These are phyloP conservation scores for Trichoderma arundinaceum DNA, from an alignment of 2,329 filamentous ascomycete species.

Conservation along the genomic window DNA sequence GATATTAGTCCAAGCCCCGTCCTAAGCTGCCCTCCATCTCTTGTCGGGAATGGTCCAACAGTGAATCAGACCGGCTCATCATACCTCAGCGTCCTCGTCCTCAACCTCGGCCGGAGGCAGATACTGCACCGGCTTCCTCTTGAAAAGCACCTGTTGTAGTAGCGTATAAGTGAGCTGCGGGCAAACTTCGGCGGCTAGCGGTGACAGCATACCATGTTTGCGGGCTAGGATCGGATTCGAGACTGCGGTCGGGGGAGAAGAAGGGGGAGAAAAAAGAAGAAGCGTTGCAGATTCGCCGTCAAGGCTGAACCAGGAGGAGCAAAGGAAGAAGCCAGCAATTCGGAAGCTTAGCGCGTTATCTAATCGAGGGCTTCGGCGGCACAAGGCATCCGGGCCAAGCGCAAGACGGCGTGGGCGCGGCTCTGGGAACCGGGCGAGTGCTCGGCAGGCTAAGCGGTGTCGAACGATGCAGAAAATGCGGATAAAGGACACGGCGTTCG, in stretches of 20 bases:
- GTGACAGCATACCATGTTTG: constrained; percentile 26
- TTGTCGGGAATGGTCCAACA: background rate
- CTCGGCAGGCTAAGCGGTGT: too few species aligned
- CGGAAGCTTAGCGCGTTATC: constrained; percentile 26
- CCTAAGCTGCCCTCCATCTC: background rate
- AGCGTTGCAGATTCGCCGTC: constrained; percentile 16
- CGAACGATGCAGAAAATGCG: too few species aligned
- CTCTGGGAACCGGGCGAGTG: background rate
- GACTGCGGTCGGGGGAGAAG: background rate
- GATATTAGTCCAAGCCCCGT: background rate
- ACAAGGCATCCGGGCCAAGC: constrained; percentile 23
- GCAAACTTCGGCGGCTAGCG: background rate
- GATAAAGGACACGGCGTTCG: too few species aligned
- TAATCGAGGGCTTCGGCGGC: constrained; percentile 27
- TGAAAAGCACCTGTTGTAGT: constrained; percentile 58
- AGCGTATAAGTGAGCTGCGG: constrained; percentile 10
- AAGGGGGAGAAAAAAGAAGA: background rate
- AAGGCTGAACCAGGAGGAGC: constrained; percentile 11
- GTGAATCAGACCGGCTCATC: background rate
- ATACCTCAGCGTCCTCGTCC: constrained; percentile 84
- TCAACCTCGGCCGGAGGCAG: constrained; percentile 73
- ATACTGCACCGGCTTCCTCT: constrained; percentile 91
- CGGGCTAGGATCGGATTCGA: constrained; percentile 16
- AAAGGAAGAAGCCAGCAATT: constrained; percentile 8
- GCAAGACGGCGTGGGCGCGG: background rate